Conservation (phyloP, 441 rosid species). For the Gossypium davidsonii region DNA sequence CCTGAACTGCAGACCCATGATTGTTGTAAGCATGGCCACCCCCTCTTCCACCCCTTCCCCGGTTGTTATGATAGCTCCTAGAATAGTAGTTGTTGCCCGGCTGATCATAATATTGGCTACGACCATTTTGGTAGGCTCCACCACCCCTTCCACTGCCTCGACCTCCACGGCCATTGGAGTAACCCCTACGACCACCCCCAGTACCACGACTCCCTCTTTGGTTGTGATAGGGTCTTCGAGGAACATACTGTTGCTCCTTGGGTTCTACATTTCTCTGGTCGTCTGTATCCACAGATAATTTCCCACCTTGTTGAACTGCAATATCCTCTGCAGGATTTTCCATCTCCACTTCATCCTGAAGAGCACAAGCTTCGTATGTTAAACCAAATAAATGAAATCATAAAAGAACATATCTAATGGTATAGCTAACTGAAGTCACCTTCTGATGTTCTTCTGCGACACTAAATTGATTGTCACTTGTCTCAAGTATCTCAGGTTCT, state of each 20-base stretch:
- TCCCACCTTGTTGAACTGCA: slow-evolving; percentile 32
- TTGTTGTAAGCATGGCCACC: slow-evolving; percentile 44
- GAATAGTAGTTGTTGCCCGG: slow-evolving; percentile 58
- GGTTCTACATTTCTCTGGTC: slow-evolving; percentile 35
- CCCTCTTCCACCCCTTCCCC: slow-evolving; percentile 66
- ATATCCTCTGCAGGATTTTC: slow-evolving; percentile 37
- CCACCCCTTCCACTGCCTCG: slow-evolving; percentile 57
- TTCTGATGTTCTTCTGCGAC: slow-evolving; percentile 38
- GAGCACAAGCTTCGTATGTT: not conserved
- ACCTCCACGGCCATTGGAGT: slow-evolving; percentile 70
- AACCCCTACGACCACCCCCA: slow-evolving; percentile 55
- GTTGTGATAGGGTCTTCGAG: slow-evolving; percentile 56
- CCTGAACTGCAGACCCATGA: slow-evolving; percentile 32
- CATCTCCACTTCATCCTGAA: slow-evolving; percentile 47
- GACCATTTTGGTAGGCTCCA: slow-evolving; percentile 59
- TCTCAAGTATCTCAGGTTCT: slow-evolving; percentile 49
- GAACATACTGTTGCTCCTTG: slow-evolving; percentile 43
- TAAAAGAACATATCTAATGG: not conserved
- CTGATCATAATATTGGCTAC: slow-evolving; percentile 57
- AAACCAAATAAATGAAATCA: not conserved
- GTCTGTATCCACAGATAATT: slow-evolving; percentile 32
- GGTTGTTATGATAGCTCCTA: slow-evolving; percentile 55
- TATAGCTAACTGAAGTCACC: slow-evolving; percentile 28
- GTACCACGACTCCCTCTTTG: slow-evolving; percentile 61
- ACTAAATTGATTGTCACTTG: slow-evolving; percentile 30